Conservation (phyloP, 2,329 filamentous ascomycete genomes). For the Pestalotiopsis sp. region DNA sequence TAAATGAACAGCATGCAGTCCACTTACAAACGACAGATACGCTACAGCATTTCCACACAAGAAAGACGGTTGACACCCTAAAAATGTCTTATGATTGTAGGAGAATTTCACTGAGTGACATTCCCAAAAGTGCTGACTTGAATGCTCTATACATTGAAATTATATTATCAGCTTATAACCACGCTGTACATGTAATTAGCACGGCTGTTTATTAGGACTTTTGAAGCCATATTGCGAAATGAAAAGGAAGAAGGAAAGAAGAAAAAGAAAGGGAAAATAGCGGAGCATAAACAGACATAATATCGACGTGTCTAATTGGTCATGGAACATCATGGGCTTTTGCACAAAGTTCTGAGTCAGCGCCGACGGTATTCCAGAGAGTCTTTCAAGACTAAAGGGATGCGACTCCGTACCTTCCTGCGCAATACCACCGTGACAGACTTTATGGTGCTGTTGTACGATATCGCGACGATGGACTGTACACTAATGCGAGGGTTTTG, state of each 20-base stretch:
- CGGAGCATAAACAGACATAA: constrained; percentile 35
- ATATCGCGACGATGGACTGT: constrained; percentile 34
- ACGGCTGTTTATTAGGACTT: too few species aligned
- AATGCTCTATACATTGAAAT: too few species aligned
- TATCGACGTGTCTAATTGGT: constrained; percentile 26
- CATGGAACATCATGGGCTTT: constrained; percentile 29
- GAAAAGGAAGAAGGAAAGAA: neutral
- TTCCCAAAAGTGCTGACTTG: too few species aligned
- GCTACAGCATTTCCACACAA: too few species aligned
- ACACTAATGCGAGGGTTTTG: constrained; percentile 29
- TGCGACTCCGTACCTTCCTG: constrained; percentile 35
- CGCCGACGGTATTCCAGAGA: constrained; percentile 30
- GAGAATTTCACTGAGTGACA: too few species aligned
- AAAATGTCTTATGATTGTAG: too few species aligned
- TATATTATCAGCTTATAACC: too few species aligned
- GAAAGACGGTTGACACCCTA: too few species aligned
- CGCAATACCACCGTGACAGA: constrained; percentile 25
- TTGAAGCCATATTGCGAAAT: neutral
- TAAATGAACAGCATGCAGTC: too few species aligned
- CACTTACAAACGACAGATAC: too few species aligned
- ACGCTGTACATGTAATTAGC: too few species aligned
- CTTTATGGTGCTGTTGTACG: constrained; percentile 31
- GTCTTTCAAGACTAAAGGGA: constrained; percentile 34
- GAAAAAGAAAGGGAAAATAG: constrained; percentile 19
- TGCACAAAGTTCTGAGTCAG: constrained; percentile 29